Percentiles rank a stretch among this genome's conserved stretches.
These are phyloP conservation scores for Tolypocladium guangdongense DNA, from an alignment of 2,329 filamentous ascomycete genomes.

Conservation along the genomic window DNA sequence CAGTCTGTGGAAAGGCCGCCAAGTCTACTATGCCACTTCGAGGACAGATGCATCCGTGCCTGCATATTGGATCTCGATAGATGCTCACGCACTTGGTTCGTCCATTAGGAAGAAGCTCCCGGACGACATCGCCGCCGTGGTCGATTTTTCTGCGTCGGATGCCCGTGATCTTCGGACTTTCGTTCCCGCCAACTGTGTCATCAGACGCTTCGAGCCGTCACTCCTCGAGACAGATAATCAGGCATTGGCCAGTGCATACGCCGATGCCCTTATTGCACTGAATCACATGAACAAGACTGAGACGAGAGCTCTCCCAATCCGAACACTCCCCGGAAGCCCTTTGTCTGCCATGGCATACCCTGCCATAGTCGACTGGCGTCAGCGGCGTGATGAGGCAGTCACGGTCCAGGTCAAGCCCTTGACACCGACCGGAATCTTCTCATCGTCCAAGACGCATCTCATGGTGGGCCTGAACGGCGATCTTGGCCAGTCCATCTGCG, in stretches of 20 bases:
- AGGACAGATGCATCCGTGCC: background rate
- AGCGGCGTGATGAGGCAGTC: background rate
- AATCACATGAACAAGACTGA: background rate
- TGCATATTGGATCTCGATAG: background rate
- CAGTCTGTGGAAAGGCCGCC: background rate
- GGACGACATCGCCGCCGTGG: background rate
- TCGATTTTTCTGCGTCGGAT: background rate
- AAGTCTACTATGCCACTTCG: background rate
- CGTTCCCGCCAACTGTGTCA: background rate
- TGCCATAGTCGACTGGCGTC: background rate
- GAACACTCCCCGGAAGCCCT: background rate
- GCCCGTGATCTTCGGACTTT: no score
- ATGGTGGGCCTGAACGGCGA: background rate
- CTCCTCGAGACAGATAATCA: background rate
- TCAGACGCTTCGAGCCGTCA: background rate
- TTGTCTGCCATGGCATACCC: background rate
- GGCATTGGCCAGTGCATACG: background rate
- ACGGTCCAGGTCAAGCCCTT: background rate
- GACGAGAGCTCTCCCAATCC: background rate
- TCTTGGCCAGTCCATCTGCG: conserved; percentile 1
- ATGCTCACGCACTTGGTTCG: background rate
- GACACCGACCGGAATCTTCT: background rate
- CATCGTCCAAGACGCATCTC: background rate
- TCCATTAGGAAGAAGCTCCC: background rate
- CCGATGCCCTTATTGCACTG: background rate